Conservation (phyloP, 2,329 filamentous ascomycete genomes). For the Coniosporium tulheliwenetii region DNA sequence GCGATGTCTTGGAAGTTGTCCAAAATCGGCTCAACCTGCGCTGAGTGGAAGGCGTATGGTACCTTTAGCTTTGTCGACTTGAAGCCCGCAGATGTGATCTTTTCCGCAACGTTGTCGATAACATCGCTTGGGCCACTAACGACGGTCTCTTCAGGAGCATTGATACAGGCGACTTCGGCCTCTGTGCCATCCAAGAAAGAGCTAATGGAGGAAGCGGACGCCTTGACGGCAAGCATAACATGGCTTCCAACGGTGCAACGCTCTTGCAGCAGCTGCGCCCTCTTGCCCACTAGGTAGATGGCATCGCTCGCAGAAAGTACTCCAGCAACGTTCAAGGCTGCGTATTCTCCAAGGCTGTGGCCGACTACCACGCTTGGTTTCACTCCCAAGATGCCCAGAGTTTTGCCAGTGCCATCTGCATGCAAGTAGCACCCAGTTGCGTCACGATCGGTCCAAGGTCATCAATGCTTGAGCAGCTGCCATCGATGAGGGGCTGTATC, state of each 20-base stretch:
- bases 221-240: constrained; percentile 7
- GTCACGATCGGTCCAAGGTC: background rate
- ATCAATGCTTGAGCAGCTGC: background rate
- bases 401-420: constrained; percentile 1
- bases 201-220: constrained; percentile 1
- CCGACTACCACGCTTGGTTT: constrained; percentile 12
- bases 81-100: background rate
- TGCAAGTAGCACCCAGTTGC: background rate
- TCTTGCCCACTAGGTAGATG: constrained; percentile 4
- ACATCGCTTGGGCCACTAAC: constrained; percentile 6
- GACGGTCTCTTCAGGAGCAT: constrained; percentile 9
- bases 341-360: constrained; percentile 24
- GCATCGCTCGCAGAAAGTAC: constrained; percentile 19
- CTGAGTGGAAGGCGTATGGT: constrained; percentile 16
- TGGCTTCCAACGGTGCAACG: constrained; percentile 4
- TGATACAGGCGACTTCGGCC: constrained; percentile 13
- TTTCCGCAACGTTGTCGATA: background rate
- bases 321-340: constrained; percentile 19
- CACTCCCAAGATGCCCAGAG: constrained; percentile 16
- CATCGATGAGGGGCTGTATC: background rate
- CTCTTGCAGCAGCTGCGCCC: constrained; percentile 3
- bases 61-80: constrained; percentile 6
- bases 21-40: constrained; percentile 14
- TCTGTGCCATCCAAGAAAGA: constrained; percentile 1
- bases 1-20: constrained; percentile 7